Conservation (phyloP, 2,329 filamentous ascomycete genomes). For the Beauveria pseudobassiana region DNA sequence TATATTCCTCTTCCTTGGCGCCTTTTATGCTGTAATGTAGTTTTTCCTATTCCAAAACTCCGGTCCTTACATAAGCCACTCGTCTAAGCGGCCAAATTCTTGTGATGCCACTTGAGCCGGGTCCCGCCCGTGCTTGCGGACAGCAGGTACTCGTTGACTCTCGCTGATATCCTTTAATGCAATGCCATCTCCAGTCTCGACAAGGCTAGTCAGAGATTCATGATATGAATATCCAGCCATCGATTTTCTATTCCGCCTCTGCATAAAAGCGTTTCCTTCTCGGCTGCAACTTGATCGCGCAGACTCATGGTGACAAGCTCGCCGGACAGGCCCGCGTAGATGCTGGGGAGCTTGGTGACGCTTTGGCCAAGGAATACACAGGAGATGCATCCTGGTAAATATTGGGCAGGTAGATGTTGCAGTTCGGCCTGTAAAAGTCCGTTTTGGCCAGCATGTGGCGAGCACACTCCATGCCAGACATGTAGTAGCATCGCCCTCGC, state of each 20-base stretch:
- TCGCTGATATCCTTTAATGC: neutral
- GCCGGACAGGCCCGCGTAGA: constrained; percentile 36
- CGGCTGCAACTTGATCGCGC: constrained; percentile 2
- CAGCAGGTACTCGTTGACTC: constrained; percentile 5
- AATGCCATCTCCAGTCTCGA: constrained; percentile 10
- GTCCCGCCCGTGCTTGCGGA: constrained; percentile 7
- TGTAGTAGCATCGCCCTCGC: constrained; percentile 24
- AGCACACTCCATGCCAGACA: constrained; percentile 24
- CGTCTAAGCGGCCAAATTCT: constrained; percentile 1
- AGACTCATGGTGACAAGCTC: constrained; percentile 30
- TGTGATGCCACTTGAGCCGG: neutral
- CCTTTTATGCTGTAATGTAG: neutral
- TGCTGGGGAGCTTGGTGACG: constrained; percentile 30
- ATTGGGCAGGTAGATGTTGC: constrained; percentile 29
- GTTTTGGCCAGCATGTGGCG: constrained; percentile 34
- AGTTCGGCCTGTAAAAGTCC: constrained; percentile 36
- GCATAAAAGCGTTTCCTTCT: neutral
- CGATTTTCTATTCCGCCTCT: neutral
- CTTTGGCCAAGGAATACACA: constrained; percentile 34
- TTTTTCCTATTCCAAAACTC: neutral
- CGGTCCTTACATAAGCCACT: neutral
- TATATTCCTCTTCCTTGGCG: neutral
- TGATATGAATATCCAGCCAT: constrained; percentile 5
- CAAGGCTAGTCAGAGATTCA: constrained; percentile 3
- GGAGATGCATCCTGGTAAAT: constrained; percentile 15